These are phyloP conservation scores for Nemania serpens DNA, from an alignment of 2,329 filamentous ascomycete genomes.

Conservation along the genomic window DNA sequence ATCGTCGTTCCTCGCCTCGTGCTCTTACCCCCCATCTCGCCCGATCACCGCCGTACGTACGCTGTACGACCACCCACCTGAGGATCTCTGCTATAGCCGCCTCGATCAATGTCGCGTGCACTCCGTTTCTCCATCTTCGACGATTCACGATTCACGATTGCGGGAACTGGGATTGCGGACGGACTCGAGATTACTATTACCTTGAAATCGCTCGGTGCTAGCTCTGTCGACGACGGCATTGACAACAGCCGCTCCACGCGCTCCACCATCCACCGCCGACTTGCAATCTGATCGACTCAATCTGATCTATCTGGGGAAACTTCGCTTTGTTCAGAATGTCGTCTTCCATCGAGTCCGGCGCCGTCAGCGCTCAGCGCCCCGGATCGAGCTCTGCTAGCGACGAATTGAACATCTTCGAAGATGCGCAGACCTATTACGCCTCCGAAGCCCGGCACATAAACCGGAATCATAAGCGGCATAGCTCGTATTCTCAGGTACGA, in stretches of 20 bases:
- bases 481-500: constrained; percentile 61
- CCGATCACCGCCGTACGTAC: too few relatives aligned
- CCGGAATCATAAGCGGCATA: constrained; percentile 54
- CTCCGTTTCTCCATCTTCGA: neutral
- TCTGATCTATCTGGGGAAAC: neutral
- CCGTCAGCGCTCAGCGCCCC: constrained; percentile 26
- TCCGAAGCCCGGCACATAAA: constrained; percentile 59
- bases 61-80: neutral
- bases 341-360: constrained; percentile 28
- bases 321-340: constrained; percentile 30
- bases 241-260: neutral
- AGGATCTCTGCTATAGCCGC: neutral
- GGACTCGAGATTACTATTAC: neutral
- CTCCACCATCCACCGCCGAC: too few relatives aligned
- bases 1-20: too few relatives aligned
- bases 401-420: constrained; percentile 56
- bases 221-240: neutral
- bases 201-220: neutral
- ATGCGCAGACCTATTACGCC: constrained; percentile 64
- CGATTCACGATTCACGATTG: neutral
- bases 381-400: constrained; percentile 46
- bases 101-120: neutral
- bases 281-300: neutral
- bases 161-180: neutral
- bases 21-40: too few relatives aligned